Percentiles rank a stretch among this genome's conserved stretches.
Evolutionary conservation across 1,139 yeast genomes (phyloP).

Genomic region (Wickerhamiella infanticola): DNA sequence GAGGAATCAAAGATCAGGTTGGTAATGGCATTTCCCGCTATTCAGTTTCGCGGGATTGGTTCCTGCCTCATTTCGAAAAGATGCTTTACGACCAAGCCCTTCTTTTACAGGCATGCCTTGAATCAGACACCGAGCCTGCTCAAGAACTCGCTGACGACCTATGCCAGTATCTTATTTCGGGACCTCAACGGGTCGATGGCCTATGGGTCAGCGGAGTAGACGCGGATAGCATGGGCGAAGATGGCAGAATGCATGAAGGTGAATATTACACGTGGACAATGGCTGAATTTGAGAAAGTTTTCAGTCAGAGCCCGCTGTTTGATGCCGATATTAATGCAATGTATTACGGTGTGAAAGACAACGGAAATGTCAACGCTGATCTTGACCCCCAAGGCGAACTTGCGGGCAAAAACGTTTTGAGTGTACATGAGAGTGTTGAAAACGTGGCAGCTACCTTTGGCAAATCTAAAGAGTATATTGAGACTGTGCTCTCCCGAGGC

Average conservation of each 20-base stretch:
- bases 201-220: conserved; percentile 25
- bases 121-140: conserved; percentile 11
- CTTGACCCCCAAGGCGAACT: conserved; percentile 23
- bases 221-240: conserved; percentile 21
- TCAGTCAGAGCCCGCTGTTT: conserved; percentile 13
- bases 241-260: conserved; percentile 21
- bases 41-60: conserved; percentile 29
- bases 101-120: conserved; percentile 22
- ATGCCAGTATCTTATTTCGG: conserved; percentile 18
- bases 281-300: conserved; percentile 22
- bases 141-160: conserved; percentile 17
- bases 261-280: conserved; percentile 27
- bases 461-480: conserved; percentile 14
- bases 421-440: conserved; percentile 11
- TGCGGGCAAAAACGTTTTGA: conserved; percentile 22
- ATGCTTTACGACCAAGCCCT: conserved; percentile 27
- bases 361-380: conserved; percentile 25
- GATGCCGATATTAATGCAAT: conserved; percentile 25
- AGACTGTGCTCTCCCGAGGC: conserved; percentile 15
- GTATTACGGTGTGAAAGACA: conserved; percentile 24
- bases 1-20: conserved; percentile 28
- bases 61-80: conserved; percentile 28
- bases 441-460: conserved; percentile 25
- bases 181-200: conserved; percentile 15
- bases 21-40: conserved; percentile 27